These are phyloP conservation scores for Boletus sp. DNA, from an alignment of 768 basidiomycete species.

Conservation along the genomic window DNA sequence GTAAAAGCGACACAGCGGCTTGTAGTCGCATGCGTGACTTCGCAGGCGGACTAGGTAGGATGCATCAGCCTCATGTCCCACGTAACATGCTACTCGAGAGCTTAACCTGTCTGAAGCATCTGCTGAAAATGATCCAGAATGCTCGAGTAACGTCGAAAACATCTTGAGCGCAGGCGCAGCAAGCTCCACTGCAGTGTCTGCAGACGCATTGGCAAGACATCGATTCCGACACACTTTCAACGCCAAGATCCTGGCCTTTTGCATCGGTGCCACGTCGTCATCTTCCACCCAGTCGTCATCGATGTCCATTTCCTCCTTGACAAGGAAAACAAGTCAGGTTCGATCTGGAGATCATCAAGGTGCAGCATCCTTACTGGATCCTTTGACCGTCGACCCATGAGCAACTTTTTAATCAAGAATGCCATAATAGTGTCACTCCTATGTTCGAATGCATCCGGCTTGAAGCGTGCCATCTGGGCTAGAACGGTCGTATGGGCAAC, in stretches of 20 bases:
- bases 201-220: conserved; percentile 62
- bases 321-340: not conserved
- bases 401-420: conserved; percentile 66
- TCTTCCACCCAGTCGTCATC: conserved; percentile 81
- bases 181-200: conserved; percentile 61
- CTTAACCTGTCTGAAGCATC: conserved; percentile 51
- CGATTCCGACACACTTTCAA: conserved; percentile 84
- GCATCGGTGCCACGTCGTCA: conserved; percentile 50
- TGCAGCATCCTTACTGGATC: conserved; percentile 41
- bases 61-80: conserved; percentile 10
- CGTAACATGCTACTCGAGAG: not conserved
- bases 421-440: conserved; percentile 72
- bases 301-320: conserved; percentile 54
- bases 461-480: conserved; percentile 66
- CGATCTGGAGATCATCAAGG: not conserved
- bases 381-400: conserved; percentile 54
- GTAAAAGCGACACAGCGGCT: conserved; percentile 77
- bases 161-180: conserved; percentile 76
- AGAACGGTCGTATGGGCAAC: conserved; percentile 71
- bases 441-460: conserved; percentile 73
- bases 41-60: conserved; percentile 48
- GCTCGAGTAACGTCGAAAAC: conserved; percentile 66
- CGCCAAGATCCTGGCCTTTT: conserved; percentile 69
- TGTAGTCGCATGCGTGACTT: conserved; percentile 81
- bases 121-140: conserved; percentile 64